Base-by-base conservation (phyloP, 192 early-diverging fungal genomes). In the Haplosporangium gracile region DNA sequence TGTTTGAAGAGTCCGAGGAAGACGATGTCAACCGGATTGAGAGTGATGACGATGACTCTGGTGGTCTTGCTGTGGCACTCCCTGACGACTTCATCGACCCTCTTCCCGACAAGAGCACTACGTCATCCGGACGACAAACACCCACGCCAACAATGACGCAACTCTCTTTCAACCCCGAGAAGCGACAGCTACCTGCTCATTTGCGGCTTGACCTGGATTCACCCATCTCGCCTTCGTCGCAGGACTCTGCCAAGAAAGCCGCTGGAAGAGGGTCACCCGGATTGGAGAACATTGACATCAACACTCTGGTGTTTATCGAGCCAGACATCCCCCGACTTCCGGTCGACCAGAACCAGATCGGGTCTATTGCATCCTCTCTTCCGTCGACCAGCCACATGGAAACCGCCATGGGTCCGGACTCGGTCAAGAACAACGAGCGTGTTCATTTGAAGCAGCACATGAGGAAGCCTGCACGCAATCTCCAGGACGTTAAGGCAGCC, bases 21-120 rank as follows among this genome's bases (percentile, higher is more conserved):
- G 84, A 86, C n/a, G 75, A 72, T 29, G 8, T 72, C 5, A 43
- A 65, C 18, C 83, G 47, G 6, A 47, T 39, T 8, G 65, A 42
- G 9, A 75, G 80, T 6, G 75, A 86, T n/a, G 78, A 80, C 9
- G 77, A 73, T 22, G 84, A 86, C n/a, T 68, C 79, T 55, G 26
- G 65, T 29, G 84, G 84, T 38, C 65, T 86, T 65, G 79, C 84
- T 5, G 69, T 85, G 43, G 83, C 83, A 1, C 70, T 85, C 20
- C 83, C 83, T 22, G 83, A 85, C 34, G 83, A 85, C 43, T 85
- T 85, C 74, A 85, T 85, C 47, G 78, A 85, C 32, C 79, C 84
- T 38, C 49, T 81, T 10, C 79, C 84, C 15, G 72, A 74, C 16
- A 26, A 65, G 1, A 81, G 75, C 40, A 20, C 70, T 8, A 40